These are phyloP conservation scores for Arxiozyma slooffiae DNA, from an alignment of 1,139 yeast species.

Conservation along the genomic window DNA sequence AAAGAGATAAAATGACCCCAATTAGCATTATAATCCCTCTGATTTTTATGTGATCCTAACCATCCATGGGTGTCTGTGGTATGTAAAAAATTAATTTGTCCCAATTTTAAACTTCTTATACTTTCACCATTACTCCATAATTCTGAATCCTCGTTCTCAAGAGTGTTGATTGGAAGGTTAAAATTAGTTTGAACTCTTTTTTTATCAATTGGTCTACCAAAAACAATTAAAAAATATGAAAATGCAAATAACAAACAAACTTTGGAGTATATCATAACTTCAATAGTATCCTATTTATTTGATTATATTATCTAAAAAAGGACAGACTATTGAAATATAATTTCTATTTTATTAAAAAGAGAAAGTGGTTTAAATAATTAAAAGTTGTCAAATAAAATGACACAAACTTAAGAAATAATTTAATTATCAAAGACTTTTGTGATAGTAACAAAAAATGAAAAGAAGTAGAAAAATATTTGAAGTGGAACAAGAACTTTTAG, in stretches of 20 bases:
- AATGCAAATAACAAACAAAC: background rate
- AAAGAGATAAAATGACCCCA: slow-evolving; percentile 92
- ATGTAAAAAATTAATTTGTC: slow-evolving; percentile 71
- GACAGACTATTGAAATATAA: background rate
- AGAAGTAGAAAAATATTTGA: no score
- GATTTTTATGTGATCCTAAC: slow-evolving; percentile 80
- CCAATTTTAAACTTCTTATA: slow-evolving; percentile 48
- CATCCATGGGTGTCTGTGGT: slow-evolving; percentile 97
- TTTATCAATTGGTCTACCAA: background rate
- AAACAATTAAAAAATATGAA: background rate
- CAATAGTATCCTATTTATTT: background rate
- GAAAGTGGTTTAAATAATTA: background rate
- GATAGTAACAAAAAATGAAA: background rate
- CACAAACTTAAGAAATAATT: background rate
- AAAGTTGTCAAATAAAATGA: background rate
- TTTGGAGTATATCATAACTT: background rate
- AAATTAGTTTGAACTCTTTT: background rate
- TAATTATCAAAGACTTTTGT: background rate
- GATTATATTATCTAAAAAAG: background rate
- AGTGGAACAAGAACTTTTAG: no score
- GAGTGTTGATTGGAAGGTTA: background rate
- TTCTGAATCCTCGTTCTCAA: background rate
- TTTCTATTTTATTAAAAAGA: no score
- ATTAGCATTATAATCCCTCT: slow-evolving; percentile 65
- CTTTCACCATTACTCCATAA: background rate